phyloP scores from a whole-genome alignment of 768 basidiomycete species.

The Porpolomopsis calyptriformis region DNA sequence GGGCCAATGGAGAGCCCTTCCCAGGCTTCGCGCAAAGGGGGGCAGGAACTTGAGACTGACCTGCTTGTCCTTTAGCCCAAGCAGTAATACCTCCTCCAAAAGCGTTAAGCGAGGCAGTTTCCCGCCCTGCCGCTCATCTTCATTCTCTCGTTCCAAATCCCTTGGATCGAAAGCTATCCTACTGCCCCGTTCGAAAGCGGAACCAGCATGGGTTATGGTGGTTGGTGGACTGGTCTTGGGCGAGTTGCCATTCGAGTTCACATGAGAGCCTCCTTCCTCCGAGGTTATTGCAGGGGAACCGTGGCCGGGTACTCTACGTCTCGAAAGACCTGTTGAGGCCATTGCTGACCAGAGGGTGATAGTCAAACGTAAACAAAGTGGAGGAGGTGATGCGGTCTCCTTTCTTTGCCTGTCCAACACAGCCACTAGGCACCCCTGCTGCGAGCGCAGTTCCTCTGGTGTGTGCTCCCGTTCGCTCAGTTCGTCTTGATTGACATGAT shows the following conservation, averaged over 20 bases:
- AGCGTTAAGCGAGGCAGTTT: constrained; percentile 80
- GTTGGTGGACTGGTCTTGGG: constrained; percentile 3
- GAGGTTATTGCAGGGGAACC: constrained; percentile 27
- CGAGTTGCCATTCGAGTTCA: constrained; percentile 6
- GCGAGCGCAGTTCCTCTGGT: no score
- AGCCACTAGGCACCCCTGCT: no score
- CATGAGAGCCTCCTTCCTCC: constrained; percentile 24
- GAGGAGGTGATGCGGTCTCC: no score
- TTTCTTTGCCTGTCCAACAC: no score
- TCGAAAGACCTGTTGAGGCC: constrained; percentile 43
- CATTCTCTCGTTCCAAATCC: constrained; percentile 65
- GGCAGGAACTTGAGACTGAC: constrained; percentile 30
- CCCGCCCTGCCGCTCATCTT: constrained; percentile 50
- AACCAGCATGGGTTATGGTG: constrained; percentile 52
- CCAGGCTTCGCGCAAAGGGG: background rate
- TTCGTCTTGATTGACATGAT: no score
- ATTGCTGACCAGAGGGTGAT: constrained; percentile 17
- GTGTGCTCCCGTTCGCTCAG: no score
- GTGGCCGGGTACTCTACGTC: constrained; percentile 41
- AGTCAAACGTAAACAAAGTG: background rate
- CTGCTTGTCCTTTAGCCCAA: constrained; percentile 96
- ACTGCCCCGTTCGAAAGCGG: constrained; percentile 76
- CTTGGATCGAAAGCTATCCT: constrained; percentile 91
- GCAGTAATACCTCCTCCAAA: constrained; percentile 91
- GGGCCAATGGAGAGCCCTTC: constrained; percentile 1